phyloP scores from a whole-genome alignment of 306 rosid species.

The Erythrophleum fordii region DNA sequence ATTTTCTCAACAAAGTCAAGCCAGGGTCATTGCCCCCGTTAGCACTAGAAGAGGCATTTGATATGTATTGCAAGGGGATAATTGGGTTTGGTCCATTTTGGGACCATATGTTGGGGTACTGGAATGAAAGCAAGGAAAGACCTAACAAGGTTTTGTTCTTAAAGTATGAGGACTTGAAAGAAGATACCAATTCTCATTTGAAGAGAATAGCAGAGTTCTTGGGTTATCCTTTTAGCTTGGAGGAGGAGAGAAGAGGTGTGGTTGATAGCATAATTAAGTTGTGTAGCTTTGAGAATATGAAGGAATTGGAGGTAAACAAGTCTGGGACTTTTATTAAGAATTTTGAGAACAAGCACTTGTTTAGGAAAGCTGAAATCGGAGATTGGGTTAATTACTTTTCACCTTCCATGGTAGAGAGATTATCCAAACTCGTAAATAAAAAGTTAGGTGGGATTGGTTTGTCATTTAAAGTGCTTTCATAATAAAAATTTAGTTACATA shows the following conservation, averaged over 20 bases:
- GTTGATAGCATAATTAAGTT: constrained; percentile 47
- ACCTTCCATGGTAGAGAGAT: constrained; percentile 51
- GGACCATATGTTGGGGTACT: constrained; percentile 61
- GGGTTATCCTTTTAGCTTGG: constrained; percentile 45
- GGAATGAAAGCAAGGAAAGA: constrained; percentile 54
- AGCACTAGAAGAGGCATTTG: constrained; percentile 53
- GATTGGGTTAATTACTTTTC: constrained; percentile 62
- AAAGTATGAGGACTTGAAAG: constrained; percentile 60
- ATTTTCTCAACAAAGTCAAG: constrained; percentile 33
- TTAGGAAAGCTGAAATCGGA: constrained; percentile 65
- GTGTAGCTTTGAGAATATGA: constrained; percentile 58
- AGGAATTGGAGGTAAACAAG: constrained; percentile 54
- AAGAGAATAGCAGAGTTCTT: constrained; percentile 53
- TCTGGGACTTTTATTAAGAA: constrained; percentile 35
- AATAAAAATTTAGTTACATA: not conserved
- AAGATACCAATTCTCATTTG: constrained; percentile 33
- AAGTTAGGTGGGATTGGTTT: constrained; percentile 50
- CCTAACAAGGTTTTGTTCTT: constrained; percentile 60
- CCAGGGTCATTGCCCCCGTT: not conserved
- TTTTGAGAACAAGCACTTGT: constrained; percentile 51
- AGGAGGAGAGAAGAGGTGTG: constrained; percentile 51
- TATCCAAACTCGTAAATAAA: constrained; percentile 51
- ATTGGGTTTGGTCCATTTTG: constrained; percentile 56
- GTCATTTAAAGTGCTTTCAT: constrained; percentile 25
- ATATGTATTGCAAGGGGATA: constrained; percentile 52